phyloP scores from a whole-genome alignment of 1,284 basidiomycete species.

The Ganoderma lingzhi region DNA sequence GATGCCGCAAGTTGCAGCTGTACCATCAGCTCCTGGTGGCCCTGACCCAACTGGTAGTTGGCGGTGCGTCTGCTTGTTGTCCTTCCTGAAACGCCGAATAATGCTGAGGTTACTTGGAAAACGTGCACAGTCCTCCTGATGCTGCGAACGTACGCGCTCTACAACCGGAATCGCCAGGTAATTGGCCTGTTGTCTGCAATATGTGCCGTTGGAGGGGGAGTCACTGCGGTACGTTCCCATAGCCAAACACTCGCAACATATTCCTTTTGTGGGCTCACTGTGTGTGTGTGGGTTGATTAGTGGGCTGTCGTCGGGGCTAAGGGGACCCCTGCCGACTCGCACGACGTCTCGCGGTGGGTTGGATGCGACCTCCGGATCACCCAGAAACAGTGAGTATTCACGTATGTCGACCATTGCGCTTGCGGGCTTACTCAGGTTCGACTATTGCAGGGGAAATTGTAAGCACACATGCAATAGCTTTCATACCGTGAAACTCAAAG shows the following conservation, averaged over 20 bases:
- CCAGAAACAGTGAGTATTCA: background rate
- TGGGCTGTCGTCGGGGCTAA: background rate
- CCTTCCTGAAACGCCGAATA: background rate
- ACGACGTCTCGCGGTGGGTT: background rate
- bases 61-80: slow-evolving; percentile 3
- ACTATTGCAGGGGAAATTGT: slow-evolving; percentile 2
- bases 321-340: background rate
- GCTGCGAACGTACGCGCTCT: slow-evolving; percentile 22
- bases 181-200: slow-evolving; percentile 1
- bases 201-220: background rate
- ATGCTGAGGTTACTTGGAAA: background rate
- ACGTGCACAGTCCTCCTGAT: slow-evolving; percentile 5
- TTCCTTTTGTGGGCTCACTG: background rate
- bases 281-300: background rate
- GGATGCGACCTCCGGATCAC: slow-evolving; percentile 12
- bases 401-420: background rate
- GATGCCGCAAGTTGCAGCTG: slow-evolving; percentile 18
- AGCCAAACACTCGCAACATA: background rate
- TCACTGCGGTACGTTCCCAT: slow-evolving; percentile 9
- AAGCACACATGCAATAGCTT: background rate
- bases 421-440: background rate
- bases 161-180: slow-evolving; percentile 10
- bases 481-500: background rate
- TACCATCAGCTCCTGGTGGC: slow-evolving; percentile 15
- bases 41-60: slow-evolving; percentile 6